These are phyloP conservation scores for Astrocystis sublimbata DNA, from an alignment of 495 filamentous ascomycete genomes.

Conservation along the genomic window DNA sequence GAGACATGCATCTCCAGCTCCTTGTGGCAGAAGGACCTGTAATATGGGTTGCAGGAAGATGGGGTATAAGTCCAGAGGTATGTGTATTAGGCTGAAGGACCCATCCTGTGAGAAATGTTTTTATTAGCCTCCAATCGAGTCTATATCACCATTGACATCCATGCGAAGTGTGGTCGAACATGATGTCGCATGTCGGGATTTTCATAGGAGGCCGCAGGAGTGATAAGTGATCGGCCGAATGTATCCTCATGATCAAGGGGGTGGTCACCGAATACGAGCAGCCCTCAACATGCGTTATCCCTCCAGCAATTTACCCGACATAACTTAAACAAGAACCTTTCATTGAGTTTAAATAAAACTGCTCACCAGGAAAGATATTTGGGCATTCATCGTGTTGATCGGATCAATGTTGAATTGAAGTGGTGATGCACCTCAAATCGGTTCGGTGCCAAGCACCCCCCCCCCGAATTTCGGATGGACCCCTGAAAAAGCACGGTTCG, in stretches of 20 bases:
- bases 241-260: background rate
- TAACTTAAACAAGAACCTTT: background rate
- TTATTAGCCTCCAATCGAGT: slow-evolving; percentile 18
- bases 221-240: slow-evolving; percentile 16
- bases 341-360: background rate
- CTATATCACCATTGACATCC: slow-evolving; percentile 7
- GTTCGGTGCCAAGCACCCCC: slow-evolving; percentile 28
- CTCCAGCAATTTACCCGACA: background rate
- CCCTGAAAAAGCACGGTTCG: slow-evolving; percentile 30
- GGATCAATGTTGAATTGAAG: slow-evolving; percentile 25
- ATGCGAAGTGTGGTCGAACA: slow-evolving; percentile 15
- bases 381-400: slow-evolving; percentile 49
- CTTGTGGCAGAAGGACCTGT: slow-evolving; percentile 68
- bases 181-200: slow-evolving; percentile 22
- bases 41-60: slow-evolving; percentile 82
- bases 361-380: slow-evolving; percentile 59
- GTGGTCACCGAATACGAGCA: background rate
- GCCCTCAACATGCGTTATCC: background rate
- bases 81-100: slow-evolving; percentile 83
- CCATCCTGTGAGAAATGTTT: slow-evolving; percentile 69
- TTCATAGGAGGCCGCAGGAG: slow-evolving; percentile 1
- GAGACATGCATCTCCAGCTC: slow-evolving; percentile 25
- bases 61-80: slow-evolving; percentile 79
- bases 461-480: slow-evolving; percentile 20
- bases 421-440: slow-evolving; percentile 25